Base-by-base conservation (phyloP, 2,329 filamentous ascomycete species). In the Xylariaceae sp. region DNA sequence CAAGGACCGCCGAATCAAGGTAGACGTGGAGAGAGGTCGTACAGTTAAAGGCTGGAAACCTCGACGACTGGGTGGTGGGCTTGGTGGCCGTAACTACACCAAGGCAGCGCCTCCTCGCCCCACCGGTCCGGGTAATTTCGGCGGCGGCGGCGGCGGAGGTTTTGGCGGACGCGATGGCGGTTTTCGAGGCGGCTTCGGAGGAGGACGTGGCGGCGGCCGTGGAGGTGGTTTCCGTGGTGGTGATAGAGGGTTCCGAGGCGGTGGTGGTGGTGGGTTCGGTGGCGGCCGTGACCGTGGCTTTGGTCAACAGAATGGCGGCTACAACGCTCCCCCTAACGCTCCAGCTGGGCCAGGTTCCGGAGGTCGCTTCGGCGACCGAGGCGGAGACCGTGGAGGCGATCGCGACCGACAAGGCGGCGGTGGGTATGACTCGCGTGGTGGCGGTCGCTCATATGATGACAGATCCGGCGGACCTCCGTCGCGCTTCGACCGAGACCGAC, bases 41-140 rank as follows among this genome's bases (percentile, higher is more conserved):
- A 97, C 94, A 31, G 90, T 96, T 38, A 88, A 89, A 65, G 90
- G 87, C 43, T 99, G 94, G 94, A 87, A 89, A 65, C 94, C 94
- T 54, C 86, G 89, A 59, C 86, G 94, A 56, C 86, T 95, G 45
- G 94, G 92, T 50, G 94, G 94, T 58, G 94, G 94, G 42, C 81
- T 96, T 2, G 94, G 94, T 55, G 92, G 92, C 41, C 85, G 94
- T 62, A 88, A 89, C 57, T 97, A 97, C 71, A 97, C 92, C 49
- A 95, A 92, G 70, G 82, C 85, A 14, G 77, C 83, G 57, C 81
- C 86, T 44, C 77, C 86, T 33, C 83, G 89, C 46, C 89, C 89
- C 41, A 76, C 79, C 56, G 86, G 78, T n/a, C 77, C 79, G 17
- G 80, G 80, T 41, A 76, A 74, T 12, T 82, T 80, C 44, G 80